Evolutionary conservation across 2,329 filamentous ascomycete genomes (phyloP).

Genomic region (Ophiocordyceps australis): DNA sequence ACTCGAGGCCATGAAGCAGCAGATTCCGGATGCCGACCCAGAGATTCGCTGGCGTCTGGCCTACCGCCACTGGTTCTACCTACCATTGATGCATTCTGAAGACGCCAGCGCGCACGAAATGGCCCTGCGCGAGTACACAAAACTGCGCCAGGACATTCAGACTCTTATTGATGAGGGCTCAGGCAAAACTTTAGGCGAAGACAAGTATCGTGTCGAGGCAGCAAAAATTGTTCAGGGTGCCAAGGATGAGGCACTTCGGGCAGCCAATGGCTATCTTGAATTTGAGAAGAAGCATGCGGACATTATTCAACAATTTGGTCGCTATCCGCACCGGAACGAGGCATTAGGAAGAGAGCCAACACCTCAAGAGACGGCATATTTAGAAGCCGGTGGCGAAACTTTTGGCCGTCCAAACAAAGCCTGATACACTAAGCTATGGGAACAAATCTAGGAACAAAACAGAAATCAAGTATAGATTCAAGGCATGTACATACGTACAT

Average conservation of each 20-base stretch:
- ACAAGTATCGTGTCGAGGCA: conserved; percentile 8
- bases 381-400: conserved; percentile 23
- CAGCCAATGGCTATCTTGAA: conserved; percentile 8
- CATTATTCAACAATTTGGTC: conserved; percentile 32
- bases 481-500: no score
- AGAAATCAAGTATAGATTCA: no score
- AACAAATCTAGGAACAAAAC: no score
- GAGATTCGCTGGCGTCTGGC: conserved; percentile 14
- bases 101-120: conserved; percentile 22
- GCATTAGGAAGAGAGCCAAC: conserved; percentile 28
- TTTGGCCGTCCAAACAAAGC: no score
- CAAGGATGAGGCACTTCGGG: conserved; percentile 7
- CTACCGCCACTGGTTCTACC: conserved; percentile 35
- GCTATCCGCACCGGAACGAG: conserved; percentile 40
- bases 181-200: background rate
- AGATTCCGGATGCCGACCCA: conserved; percentile 9
- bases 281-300: conserved; percentile 26
- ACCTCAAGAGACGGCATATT: conserved; percentile 27
- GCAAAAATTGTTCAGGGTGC: conserved; percentile 8
- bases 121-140: conserved; percentile 12
- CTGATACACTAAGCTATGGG: no score
- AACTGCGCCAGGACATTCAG: conserved; percentile 14
- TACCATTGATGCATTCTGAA: conserved; percentile 44
- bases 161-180: conserved; percentile 7
- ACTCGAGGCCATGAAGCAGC: conserved; percentile 12